Evolutionary conservation across 139 green algal species (phyloP).

Genomic region (Pseudopediastrum boryanum): DNA sequence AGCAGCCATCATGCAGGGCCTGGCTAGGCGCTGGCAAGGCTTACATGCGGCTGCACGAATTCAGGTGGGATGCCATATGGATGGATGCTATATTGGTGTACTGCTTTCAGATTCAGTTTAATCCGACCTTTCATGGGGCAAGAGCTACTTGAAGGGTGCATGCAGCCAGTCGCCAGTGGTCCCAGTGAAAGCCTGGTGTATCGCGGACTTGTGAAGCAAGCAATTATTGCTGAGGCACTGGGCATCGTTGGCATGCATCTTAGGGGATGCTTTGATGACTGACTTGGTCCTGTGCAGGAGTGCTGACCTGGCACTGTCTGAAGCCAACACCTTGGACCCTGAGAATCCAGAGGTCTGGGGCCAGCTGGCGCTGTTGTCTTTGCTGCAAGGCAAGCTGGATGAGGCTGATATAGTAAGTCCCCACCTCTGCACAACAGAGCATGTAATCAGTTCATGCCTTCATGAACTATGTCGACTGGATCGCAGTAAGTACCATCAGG

Average conservation of each 20-base stretch:
- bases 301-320: slow-evolving; percentile 30
- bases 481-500: neutral
- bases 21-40: slow-evolving; percentile 26
- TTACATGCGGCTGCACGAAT: slow-evolving; percentile 8
- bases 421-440: neutral
- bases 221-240: too few relatives aligned
- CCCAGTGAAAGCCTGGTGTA: too few relatives aligned
- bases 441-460: neutral
- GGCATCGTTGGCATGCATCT: too few relatives aligned
- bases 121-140: too few relatives aligned
- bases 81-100: too few relatives aligned
- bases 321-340: slow-evolving; percentile 19
- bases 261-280: too few relatives aligned
- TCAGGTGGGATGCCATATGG: slow-evolving; percentile 11
- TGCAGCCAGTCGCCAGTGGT: too few relatives aligned
- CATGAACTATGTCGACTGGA: neutral
- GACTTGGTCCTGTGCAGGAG: too few relatives aligned
- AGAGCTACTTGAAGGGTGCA: too few relatives aligned
- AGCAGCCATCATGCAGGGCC: neutral
- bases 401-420: neutral
- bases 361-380: slow-evolving; percentile 21
- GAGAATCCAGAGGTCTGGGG: slow-evolving; percentile 32
- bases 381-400: slow-evolving; percentile 6
- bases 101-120: too few relatives aligned
- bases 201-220: too few relatives aligned